A percentile compares a stretch with the other conserved stretches of the same genome.
These are phyloP conservation scores for Excoecaria cochinchinensis DNA, from an alignment of 345 rosid species.

Conservation along the genomic window DNA sequence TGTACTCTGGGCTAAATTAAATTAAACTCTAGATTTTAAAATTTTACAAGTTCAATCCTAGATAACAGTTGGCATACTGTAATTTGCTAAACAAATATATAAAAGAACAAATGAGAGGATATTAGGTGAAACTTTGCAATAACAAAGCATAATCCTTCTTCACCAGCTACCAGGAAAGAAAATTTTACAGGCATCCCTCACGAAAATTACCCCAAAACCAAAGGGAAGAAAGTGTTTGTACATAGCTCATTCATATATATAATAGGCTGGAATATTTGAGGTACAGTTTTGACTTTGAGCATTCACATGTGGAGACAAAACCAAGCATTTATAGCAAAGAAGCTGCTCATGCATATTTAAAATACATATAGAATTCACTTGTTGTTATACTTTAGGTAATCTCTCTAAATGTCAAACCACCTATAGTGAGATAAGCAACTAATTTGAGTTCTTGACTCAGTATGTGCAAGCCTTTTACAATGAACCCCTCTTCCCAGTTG, in stretches of 20 bases:
- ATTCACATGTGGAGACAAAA: not conserved
- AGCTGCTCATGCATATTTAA: too few relatives aligned
- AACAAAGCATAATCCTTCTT: constrained; percentile 1
- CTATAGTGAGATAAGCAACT: too few relatives aligned
- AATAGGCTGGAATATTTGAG: not conserved
- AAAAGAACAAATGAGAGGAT: too few relatives aligned
- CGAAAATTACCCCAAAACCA: not conserved
- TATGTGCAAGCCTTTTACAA: not conserved
- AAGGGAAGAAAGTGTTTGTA: not conserved
- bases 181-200: not conserved
- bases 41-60: not conserved
- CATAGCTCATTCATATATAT: not conserved
- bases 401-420: too few relatives aligned
- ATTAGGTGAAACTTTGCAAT: not conserved
- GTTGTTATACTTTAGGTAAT: too few relatives aligned
- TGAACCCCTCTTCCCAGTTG: not conserved
- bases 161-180: not conserved
- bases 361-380: too few relatives aligned
- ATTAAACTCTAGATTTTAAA: not conserved
- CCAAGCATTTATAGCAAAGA: not conserved
- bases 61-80: not conserved
- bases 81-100: not conserved
- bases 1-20: not conserved
- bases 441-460: too few relatives aligned
- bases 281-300: not conserved